Conservation (phyloP, 257 asterid species). For the Lantana camara region DNA sequence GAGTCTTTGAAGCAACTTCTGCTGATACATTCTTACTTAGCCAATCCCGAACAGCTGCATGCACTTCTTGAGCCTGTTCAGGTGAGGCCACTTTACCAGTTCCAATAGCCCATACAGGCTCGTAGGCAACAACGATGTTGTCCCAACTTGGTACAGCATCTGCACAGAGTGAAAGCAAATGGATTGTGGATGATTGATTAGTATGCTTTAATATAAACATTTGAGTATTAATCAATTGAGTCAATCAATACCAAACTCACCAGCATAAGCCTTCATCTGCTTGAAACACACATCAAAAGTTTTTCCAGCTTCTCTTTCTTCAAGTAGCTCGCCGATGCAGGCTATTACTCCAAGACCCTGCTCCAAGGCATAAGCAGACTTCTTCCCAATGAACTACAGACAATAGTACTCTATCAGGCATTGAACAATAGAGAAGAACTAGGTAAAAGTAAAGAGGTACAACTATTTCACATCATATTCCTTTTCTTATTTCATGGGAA, state of each 20-base stretch:
- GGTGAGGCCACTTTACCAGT: slow-evolving; percentile 99
- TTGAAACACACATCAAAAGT: slow-evolving; percentile 90
- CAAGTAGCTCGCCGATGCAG: slow-evolving; percentile 93
- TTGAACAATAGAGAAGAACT: slow-evolving; percentile 18
- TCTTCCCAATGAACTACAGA: slow-evolving; percentile 89
- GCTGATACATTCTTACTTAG: slow-evolving; percentile 81
- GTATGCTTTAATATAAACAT: neutral
- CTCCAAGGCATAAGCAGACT: slow-evolving; percentile 94
- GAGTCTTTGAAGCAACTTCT: slow-evolving; percentile 89
- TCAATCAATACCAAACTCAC: slow-evolving; percentile 31
- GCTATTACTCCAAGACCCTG: slow-evolving; percentile 92
- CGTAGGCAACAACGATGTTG: slow-evolving; percentile 85
- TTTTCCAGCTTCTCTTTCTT: slow-evolving; percentile 94
- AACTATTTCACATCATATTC: neutral
- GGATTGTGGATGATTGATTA: slow-evolving; percentile 1
- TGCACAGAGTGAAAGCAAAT: slow-evolving; percentile 36
- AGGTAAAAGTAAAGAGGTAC: slow-evolving; percentile 17
- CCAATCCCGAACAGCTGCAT: slow-evolving; percentile 93
- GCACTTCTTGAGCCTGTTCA: slow-evolving; percentile 99
- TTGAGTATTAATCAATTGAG: neutral
- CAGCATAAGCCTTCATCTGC: slow-evolving; percentile 92
- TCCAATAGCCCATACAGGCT: slow-evolving; percentile 99
- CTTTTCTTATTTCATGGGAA: neutral
- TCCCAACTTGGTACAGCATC: slow-evolving; percentile 97
- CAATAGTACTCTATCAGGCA: slow-evolving; percentile 29